Evolutionary conservation across 306 rosid genomes (phyloP).

Genomic region (Corylus avellana): DNA sequence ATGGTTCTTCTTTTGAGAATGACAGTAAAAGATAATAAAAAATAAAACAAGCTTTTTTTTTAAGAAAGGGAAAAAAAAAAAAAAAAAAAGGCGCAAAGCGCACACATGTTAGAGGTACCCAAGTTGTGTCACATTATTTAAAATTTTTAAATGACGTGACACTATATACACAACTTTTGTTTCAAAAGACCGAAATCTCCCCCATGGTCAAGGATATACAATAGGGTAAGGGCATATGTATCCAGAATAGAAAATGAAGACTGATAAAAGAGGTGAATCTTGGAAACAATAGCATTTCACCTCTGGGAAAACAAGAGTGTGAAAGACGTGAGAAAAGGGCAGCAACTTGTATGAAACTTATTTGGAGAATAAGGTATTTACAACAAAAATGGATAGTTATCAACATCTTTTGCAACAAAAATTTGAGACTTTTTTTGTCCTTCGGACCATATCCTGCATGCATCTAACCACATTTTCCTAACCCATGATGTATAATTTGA

Average conservation of each 20-base stretch:
- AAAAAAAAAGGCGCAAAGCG: too few relatives aligned
- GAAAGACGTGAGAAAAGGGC: not conserved
- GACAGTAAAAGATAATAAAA: not conserved
- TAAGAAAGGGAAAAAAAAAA: too few relatives aligned
- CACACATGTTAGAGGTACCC: too few relatives aligned
- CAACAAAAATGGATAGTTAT: constrained; percentile 51
- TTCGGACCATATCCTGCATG: constrained; percentile 34
- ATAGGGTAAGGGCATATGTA: too few relatives aligned
- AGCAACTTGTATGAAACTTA: constrained; percentile 26
- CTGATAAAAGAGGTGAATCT: not conserved
- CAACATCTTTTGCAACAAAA: constrained; percentile 43
- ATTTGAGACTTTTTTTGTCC: constrained; percentile 20
- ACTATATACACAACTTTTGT: too few relatives aligned
- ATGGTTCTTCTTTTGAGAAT: constrained; percentile 7
- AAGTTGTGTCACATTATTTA: too few relatives aligned
- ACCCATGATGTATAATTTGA: constrained; percentile 48
- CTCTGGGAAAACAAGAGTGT: not conserved
- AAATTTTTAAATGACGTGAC: too few relatives aligned
- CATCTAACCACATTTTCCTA: constrained; percentile 42
- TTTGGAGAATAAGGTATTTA: constrained; percentile 33
- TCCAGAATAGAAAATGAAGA: too few relatives aligned
- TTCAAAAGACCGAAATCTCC: too few relatives aligned
- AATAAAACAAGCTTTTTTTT: too few relatives aligned
- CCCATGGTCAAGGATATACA: too few relatives aligned
- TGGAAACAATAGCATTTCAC: not conserved